These are phyloP conservation scores for Paraphoma sp. DNA, from an alignment of 2,329 filamentous ascomycete genomes.

Conservation along the genomic window DNA sequence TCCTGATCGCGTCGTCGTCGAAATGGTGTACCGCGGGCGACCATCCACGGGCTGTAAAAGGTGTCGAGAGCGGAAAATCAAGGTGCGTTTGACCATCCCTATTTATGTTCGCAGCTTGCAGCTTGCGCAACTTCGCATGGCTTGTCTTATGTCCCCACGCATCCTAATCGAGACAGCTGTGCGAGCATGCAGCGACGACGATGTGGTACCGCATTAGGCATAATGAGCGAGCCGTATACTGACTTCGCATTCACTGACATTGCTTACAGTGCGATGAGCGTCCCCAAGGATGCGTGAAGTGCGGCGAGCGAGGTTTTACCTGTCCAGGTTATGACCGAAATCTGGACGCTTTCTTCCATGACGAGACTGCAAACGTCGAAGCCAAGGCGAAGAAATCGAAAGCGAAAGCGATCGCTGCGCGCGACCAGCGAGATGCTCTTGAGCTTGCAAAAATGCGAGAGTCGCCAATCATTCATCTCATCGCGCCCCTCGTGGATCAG, in stretches of 20 bases:
- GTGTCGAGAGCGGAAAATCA: slow-evolving; percentile 51
- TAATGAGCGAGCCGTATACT: no score
- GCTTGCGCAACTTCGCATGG: background rate
- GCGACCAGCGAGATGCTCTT: slow-evolving; percentile 21
- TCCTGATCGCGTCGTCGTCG: background rate
- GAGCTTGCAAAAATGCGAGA: slow-evolving; percentile 10
- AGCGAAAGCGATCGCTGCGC: slow-evolving; percentile 35
- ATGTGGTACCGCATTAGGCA: no score
- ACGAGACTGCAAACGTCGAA: slow-evolving; percentile 37
- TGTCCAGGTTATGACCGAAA: slow-evolving; percentile 43
- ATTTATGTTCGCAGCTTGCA: slow-evolving; percentile 1
- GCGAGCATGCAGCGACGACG: background rate
- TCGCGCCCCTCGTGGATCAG: slow-evolving; percentile 35
- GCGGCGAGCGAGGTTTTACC: slow-evolving; percentile 23
- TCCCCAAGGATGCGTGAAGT: slow-evolving; percentile 35
- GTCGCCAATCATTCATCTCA: slow-evolving; percentile 17
- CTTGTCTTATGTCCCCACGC: background rate
- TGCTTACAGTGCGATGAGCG: slow-evolving; percentile 38
- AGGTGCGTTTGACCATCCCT: slow-evolving; percentile 32
- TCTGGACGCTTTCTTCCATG: slow-evolving; percentile 38
- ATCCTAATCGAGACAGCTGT: slow-evolving; percentile 8
- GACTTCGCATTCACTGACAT: no score
- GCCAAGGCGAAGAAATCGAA: slow-evolving; percentile 38
- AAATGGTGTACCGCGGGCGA: slow-evolving; percentile 43
- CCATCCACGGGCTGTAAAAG: slow-evolving; percentile 43